Evolutionary conservation across 805 yeast genomes (phyloP), one percentile per base, ranked within the genome.

Genomic region (Candida arabinofermentans): DNA sequence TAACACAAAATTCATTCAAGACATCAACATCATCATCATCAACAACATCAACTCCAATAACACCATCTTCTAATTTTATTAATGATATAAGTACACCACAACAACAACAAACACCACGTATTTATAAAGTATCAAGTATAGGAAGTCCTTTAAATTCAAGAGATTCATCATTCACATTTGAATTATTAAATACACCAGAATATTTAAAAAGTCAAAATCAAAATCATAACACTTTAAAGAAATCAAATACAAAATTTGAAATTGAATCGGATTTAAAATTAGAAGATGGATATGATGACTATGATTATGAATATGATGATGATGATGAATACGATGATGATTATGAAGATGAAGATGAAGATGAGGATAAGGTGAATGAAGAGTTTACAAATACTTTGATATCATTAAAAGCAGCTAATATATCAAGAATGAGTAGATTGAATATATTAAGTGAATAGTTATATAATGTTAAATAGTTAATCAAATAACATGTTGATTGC

Each of bases 321-420:
- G 16, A 10, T 6, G 21, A 24, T 26, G 27, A 41, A 17, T 37
- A 23, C 18, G 44, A 40, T 10, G 34, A 14, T 9, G 29, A 36
- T 6, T n/a, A 19, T 8, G 29, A 39, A 6, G 8, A 14, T n/a
- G 41, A 38, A 9, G 36, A 40, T 18, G 44, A 46, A 5, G 48
- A 50, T 23, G 48, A 43, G 16, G 36, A 36, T 14, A 37, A 34
- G 10, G 57, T 47, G 16, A 53, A 46, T 16, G 51, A 42, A 5
- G 56, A 53, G 9, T 36, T 46, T 8, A 49, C 49, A 17, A 44
- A 44, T 29, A 50, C 61, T 10, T 27, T 54, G 17, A 43, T 51
- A 23, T 47, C 59, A 12, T 30, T 58, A 29, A 51, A 54, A 24
- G 62, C 62, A 13, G 64, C 62, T n/a, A 47, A 49, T 37, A 40